Conservation (phyloP, 2,329 filamentous ascomycete genomes). For the Epichloe gansuensis region DNA sequence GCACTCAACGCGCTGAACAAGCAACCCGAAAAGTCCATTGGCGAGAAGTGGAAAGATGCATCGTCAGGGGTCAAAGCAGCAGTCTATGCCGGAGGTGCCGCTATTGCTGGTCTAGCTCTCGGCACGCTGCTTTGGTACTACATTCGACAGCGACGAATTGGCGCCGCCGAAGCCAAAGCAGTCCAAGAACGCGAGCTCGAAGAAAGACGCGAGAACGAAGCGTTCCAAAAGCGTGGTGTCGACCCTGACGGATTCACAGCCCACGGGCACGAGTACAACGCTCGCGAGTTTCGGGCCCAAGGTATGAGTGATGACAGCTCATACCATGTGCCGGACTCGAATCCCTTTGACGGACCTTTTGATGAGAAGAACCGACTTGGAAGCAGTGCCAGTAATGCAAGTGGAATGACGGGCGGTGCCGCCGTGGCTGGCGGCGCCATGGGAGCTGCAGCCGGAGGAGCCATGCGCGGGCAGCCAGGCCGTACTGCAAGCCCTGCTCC, state of each 20-base stretch:
- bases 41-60: constrained; percentile 43
- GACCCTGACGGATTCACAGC: constrained; percentile 34
- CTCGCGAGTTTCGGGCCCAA: constrained; percentile 6
- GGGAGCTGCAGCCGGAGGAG: constrained; percentile 1
- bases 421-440: constrained; percentile 3
- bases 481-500: constrained; percentile 7
- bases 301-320: constrained; percentile 8
- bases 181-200: constrained; percentile 31
- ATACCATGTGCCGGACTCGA: constrained; percentile 10
- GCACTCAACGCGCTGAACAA: constrained; percentile 31
- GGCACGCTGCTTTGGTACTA: constrained; percentile 38
- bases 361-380: constrained; percentile 6
- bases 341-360: constrained; percentile 5
- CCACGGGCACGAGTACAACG: constrained; percentile 13
- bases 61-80: constrained; percentile 37
- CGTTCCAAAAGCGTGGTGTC: constrained; percentile 34
- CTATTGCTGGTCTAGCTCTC: constrained; percentile 29
- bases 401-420: constrained; percentile 8
- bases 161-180: constrained; percentile 36
- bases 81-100: constrained; percentile 37
- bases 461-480: not conserved
- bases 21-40: constrained; percentile 29
- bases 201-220: constrained; percentile 39
- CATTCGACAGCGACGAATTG: constrained; percentile 40
- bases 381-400: constrained; percentile 6